A percentile compares a stretch with the other conserved stretches of the same genome.
Evolutionary conservation across 1,139 yeast species (phyloP).

Genomic region (Kazachstania sp.): DNA sequence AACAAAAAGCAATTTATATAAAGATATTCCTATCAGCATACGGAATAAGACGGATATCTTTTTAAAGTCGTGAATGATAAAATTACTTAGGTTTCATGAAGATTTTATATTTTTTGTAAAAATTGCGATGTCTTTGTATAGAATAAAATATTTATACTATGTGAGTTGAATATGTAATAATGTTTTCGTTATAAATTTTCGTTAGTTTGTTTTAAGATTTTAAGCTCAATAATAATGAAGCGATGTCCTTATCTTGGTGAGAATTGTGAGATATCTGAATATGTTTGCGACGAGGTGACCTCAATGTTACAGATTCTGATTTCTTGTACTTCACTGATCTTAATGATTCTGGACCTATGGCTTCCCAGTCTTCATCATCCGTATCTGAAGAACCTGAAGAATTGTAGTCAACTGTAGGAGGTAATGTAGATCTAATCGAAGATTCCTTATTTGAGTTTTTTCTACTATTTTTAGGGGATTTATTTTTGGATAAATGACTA

Average conservation of each 20-base stretch:
- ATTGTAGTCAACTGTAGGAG: constrained; percentile 2
- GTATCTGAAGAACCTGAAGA: constrained; percentile 40
- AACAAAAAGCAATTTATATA: too few species aligned
- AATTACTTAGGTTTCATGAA: too few species aligned
- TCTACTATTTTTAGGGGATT: neutral
- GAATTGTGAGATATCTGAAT: neutral
- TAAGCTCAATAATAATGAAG: constrained; percentile 5
- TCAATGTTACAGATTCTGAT: neutral
- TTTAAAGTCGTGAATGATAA: too few species aligned
- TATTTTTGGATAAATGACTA: too few species aligned
- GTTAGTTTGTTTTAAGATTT: constrained; percentile 2
- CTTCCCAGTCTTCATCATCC: constrained; percentile 93
- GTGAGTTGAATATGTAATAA: neutral
- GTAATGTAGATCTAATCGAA: constrained; percentile 17
- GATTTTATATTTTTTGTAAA: too few species aligned
- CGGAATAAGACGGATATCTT: too few species aligned
- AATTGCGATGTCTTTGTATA: too few species aligned
- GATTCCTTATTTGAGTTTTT: constrained; percentile 16
- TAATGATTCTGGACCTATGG: constrained; percentile 67
- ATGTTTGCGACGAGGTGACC: neutral
- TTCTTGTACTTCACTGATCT: constrained; percentile 21
- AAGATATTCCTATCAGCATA: too few species aligned
- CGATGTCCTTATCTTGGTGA: constrained; percentile 3
- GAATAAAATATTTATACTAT: neutral
- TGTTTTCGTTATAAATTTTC: neutral